Evolutionary conservation across 2,329 filamentous ascomycete genomes (phyloP).

Genomic region (Fusarium tupiense): DNA sequence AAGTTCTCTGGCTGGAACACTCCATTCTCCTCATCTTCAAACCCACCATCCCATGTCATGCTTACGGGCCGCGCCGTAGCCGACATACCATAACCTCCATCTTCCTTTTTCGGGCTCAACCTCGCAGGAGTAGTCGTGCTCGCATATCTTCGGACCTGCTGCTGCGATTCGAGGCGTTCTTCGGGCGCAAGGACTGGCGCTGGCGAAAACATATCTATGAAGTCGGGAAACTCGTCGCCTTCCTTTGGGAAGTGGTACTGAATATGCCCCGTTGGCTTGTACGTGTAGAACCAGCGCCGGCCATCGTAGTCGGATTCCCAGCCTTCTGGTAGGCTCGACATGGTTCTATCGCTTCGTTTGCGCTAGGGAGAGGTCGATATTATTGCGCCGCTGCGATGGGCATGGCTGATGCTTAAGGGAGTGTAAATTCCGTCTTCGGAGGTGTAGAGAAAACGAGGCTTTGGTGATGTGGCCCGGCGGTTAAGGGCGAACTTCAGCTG

Average conservation of each 20-base stretch:
- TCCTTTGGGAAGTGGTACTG: conserved; percentile 67
- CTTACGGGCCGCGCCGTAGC: conserved; percentile 48
- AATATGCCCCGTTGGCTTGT: conserved; percentile 61
- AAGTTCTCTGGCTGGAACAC: conserved; percentile 64
- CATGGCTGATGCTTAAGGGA: conserved; percentile 14
- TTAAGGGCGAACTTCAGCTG: conserved; percentile 26
- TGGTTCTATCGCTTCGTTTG: conserved; percentile 29
- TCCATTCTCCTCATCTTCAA: conserved; percentile 40
- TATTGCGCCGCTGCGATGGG: conserved; percentile 23
- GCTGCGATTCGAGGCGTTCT: conserved; percentile 62
- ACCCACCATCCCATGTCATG: conserved; percentile 47
- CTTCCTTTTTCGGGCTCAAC: conserved; percentile 15
- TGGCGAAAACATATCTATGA: conserved; percentile 52
- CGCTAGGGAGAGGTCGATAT: conserved; percentile 6
- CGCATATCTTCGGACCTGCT: conserved; percentile 55
- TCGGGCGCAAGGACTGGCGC: conserved; percentile 59
- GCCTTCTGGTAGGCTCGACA: conserved; percentile 58
- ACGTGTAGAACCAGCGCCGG: conserved; percentile 66
- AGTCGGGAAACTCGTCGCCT: conserved; percentile 68
- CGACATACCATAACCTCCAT: conserved; percentile 44
- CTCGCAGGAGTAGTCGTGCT: conserved; percentile 21
- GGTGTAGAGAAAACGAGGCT: conserved; percentile 9
- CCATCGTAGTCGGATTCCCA: conserved; percentile 70
- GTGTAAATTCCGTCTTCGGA: conserved; percentile 3
- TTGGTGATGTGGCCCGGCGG: conserved; percentile 21